Base-by-base conservation (phyloP, 805 yeast genomes). In the Cyberlindnera saturnus region DNA sequence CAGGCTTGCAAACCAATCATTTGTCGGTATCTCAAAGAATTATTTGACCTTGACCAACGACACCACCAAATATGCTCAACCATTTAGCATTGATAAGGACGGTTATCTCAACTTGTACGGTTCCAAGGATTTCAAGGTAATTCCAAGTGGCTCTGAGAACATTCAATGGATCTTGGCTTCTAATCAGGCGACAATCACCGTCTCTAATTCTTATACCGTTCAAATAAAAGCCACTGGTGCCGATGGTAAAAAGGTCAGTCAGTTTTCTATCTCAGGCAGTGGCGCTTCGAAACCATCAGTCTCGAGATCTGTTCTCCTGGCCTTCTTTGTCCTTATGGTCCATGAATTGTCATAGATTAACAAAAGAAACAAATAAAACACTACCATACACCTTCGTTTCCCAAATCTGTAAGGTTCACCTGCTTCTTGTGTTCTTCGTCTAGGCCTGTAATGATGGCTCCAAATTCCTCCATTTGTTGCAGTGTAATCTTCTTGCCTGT, bases 331-430 rank as follows among this genome's bases (percentile, higher is more conserved):
- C 33, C 8, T 18, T 16, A 13, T 33, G 17, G 35, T 17, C 16
- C 2, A n/a, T 9, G 3, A 2, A 35, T 35, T 14, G 38, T 19
- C 38, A 14, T 23, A 14, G 31, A 15, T 23, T 8, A 23, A 23
- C 28, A 23, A 23, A 23, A 23, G 9, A 2, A 23, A 10, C 11
- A 23, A 23, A 23, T 10, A 23, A 9, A 10, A 9, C 28, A 8
- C 28, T 23, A 57, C 61, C 61, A 57, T 53, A 56, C 51, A 3
- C 57, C 50, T n/a, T 57, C 57, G 30, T 57, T 60, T 15, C 50
- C 55, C 34, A 57, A 28, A 15, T 44, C 50, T 1, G 50, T 48
- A 17, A 55, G 50, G 9, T 46, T 48, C 1, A 53, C 47, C 28
- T 47, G 43, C 3, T 33, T 28, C 17, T 48, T 51, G 11, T 40